A percentile compares a stretch with the other conserved stretches of the same genome.
These are phyloP conservation scores for Picocystis salinarum DNA, from an alignment of 139 green algal genomes.

Conservation along the genomic window DNA sequence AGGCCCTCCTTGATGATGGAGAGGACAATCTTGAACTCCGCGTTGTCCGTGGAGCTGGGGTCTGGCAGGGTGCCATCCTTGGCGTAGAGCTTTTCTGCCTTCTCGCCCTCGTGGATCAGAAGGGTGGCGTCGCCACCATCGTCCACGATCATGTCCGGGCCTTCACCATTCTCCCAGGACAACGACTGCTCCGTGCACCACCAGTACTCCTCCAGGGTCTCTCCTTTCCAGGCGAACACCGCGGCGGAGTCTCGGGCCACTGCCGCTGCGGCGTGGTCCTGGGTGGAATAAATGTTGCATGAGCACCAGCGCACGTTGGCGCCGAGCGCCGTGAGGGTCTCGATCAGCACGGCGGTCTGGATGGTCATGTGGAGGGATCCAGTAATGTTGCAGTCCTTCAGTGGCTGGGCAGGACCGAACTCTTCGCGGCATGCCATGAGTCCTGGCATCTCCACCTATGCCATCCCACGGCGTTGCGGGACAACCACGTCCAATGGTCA, in stretches of 20 bases:
- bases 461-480: too few species aligned
- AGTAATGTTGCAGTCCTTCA: constrained; percentile 81
- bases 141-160: constrained; percentile 90
- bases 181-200: constrained; percentile 93
- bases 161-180: constrained; percentile 62
- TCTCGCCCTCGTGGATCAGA: constrained; percentile 95
- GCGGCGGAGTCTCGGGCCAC: constrained; percentile 84
- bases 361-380: constrained; percentile 99
- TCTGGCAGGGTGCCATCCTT: constrained; percentile 83
- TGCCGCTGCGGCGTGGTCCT: constrained; percentile 92
- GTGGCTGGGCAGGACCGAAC: constrained; percentile 78
- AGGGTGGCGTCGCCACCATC: constrained; percentile 96
- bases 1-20: constrained; percentile 70
- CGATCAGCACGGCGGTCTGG: constrained; percentile 92
- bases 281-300: constrained; percentile 99
- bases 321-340: constrained; percentile 87
- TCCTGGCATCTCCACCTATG: constrained; percentile 95
- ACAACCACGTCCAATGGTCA: too few species aligned
- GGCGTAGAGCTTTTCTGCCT: constrained; percentile 78
- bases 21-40: constrained; percentile 98
- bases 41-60: constrained; percentile 83
- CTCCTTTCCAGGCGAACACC: constrained; percentile 98
- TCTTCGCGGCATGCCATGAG: constrained; percentile 83
- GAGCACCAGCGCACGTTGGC: constrained; percentile 95
- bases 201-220: constrained; percentile 99